Evolutionary conservation across 2,329 filamentous ascomycete genomes (phyloP), one percentile per base, ranked within the genome.

Genomic region (Pyrenochaeta sp.): DNA sequence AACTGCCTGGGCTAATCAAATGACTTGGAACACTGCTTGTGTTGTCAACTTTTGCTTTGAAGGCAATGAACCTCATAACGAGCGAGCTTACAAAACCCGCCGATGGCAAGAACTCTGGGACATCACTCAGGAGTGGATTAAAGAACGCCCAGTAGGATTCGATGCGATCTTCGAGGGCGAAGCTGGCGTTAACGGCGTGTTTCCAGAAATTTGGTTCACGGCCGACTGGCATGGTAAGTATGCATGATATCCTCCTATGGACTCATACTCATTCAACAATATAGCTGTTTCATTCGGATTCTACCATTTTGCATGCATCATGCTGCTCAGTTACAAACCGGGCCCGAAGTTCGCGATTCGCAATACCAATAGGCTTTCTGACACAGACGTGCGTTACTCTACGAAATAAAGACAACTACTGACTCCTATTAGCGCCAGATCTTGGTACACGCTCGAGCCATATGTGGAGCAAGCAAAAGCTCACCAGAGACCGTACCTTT

Each of bases 1-100:
- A 35, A 72, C 69, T 7, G 69, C 68, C 5, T 73, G 68, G 69
- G 54, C 66, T 7, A 73, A 73, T 31, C 65, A 68, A 23, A 72
- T 72, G 62, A 66, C 63, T n/a, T 73, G 69, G 68, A 58, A 69
- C 39, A 67, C 67, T 29, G 70, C 70, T 7, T 49, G 60, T 20
- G 57, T 71, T 18, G 60, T 67, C n/a, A 68, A 73, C 27, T 72
- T 64, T 36, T 69, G 69, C 43, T 73, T 69, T 41, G 67, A 65
- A 7, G 49, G 56, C n/a, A 46, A 50, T 9, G 58, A 61, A 9
- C 32, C 53, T 7, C 44, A 49, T 7, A 45, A 30, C 4, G 64
- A 67, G n/a, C 61, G 47, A 17, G 18, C 49, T 4, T 20, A 37
- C 9, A 66, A 51, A 32, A 31, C 50, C 23, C 44, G 51, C 20